Evolutionary conservation across 2,329 filamentous ascomycete species (phyloP).

Genomic region (Coleophoma eucalyptorum): DNA sequence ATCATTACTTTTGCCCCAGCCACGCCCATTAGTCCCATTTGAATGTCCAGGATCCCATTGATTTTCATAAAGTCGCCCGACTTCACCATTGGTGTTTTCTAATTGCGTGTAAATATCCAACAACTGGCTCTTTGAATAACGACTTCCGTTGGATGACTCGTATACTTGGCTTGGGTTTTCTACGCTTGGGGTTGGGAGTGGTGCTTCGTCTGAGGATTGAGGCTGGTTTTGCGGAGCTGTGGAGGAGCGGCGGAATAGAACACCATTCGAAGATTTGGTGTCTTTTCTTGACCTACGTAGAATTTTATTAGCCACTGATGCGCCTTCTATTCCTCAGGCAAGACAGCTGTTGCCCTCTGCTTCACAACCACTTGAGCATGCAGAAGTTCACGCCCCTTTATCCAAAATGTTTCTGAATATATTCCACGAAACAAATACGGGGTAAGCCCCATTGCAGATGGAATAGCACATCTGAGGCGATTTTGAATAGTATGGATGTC

Average conservation of each 20-base stretch:
- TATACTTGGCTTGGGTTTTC: constrained; percentile 32
- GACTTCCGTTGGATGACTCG: constrained; percentile 32
- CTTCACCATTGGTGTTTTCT: constrained; percentile 49
- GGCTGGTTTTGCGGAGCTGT: constrained; percentile 47
- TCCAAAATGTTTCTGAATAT: too few relatives aligned
- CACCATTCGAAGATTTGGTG: constrained; percentile 56
- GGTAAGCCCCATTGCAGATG: too few relatives aligned
- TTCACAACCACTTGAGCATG: too few relatives aligned
- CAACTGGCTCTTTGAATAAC: constrained; percentile 50
- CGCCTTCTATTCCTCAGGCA: background rate
- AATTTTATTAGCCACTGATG: background rate
- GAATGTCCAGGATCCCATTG: constrained; percentile 76
- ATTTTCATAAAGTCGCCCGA: constrained; percentile 66
- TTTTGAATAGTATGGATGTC: too few relatives aligned
- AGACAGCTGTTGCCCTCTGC: too few relatives aligned
- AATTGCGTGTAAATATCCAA: constrained; percentile 65
- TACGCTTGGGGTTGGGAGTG: constrained; percentile 11
- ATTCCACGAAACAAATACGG: too few relatives aligned
- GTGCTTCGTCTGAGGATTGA: constrained; percentile 16
- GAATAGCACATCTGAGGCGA: too few relatives aligned
- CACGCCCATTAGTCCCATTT: constrained; percentile 56
- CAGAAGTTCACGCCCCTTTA: too few relatives aligned
- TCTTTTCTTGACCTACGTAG: constrained; percentile 51
- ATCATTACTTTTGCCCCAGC: constrained; percentile 76
- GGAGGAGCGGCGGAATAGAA: constrained; percentile 59